These are phyloP conservation scores for Perilla frutescens DNA, from an alignment of 257 asterid species.

Conservation along the genomic window DNA sequence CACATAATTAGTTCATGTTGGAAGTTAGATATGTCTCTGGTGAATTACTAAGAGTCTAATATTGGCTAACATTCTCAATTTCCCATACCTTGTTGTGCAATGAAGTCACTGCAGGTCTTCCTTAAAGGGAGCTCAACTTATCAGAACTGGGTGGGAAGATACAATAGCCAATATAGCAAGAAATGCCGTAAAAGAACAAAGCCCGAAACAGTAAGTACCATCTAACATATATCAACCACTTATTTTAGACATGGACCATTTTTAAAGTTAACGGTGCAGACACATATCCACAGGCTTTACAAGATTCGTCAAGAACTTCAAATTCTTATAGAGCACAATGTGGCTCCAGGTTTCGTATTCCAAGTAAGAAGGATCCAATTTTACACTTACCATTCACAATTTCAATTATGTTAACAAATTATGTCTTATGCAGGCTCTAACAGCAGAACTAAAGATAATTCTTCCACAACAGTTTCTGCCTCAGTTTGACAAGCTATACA, in stretches of 20 bases:
- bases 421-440: constrained; percentile 55
- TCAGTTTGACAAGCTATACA: constrained; percentile 53
- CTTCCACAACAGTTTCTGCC: constrained; percentile 56
- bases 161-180: constrained; percentile 69
- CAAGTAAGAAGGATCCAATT: constrained; percentile 49
- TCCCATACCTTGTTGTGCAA: constrained; percentile 33
- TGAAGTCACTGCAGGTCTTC: constrained; percentile 47
- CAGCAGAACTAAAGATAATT: constrained; percentile 61
- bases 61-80: constrained; percentile 28
- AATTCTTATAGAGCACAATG: constrained; percentile 76
- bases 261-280: constrained; percentile 14
- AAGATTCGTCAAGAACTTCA: constrained; percentile 73
- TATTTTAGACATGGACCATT: constrained; percentile 1
- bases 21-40: constrained; percentile 6
- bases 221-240: background rate
- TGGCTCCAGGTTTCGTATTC: constrained; percentile 72
- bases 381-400: constrained; percentile 13
- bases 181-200: constrained; percentile 73
- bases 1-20: constrained; percentile 15
- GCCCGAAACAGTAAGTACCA: constrained; percentile 76
- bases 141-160: constrained; percentile 87
- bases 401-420: constrained; percentile 29
- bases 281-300: constrained; percentile 55
- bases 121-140: constrained; percentile 60
- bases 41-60: constrained; percentile 4